phyloP scores from a whole-genome alignment of 768 basidiomycete genomes.

The Hericium erinaceus region DNA sequence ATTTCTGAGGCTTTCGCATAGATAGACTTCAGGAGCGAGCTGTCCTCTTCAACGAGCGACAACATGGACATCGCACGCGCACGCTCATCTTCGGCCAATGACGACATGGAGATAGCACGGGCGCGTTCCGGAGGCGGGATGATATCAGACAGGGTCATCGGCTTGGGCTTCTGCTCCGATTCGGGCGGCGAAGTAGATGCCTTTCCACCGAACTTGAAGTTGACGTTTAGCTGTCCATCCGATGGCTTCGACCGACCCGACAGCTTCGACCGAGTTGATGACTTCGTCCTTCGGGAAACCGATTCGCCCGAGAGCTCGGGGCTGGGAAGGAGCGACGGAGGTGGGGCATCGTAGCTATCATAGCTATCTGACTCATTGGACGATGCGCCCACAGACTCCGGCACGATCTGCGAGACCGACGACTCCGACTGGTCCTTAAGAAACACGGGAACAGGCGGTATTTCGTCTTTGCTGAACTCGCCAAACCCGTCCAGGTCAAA shows the following conservation, averaged over 20 bases:
- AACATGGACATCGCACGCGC: conserved; percentile 20
- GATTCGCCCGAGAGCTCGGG: conserved; percentile 6
- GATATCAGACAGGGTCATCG: conserved; percentile 63
- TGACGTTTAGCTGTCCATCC: conserved; percentile 56
- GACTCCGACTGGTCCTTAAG: conserved; percentile 2
- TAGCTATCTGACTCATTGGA: neutral
- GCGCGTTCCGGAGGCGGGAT: conserved; percentile 55
- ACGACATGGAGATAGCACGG: conserved; percentile 38
- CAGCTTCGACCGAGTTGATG: conserved; percentile 22
- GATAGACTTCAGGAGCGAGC: conserved; percentile 21
- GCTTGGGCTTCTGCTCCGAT: conserved; percentile 21
- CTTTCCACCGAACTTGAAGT: conserved; percentile 68
- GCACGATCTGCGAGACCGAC: conserved; percentile 9
- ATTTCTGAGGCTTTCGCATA: conserved; percentile 21
- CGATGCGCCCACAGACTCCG: neutral
- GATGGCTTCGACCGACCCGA: conserved; percentile 33
- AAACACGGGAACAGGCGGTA: conserved; percentile 41
- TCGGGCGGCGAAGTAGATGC: conserved; percentile 11
- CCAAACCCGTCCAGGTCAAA: conserved; percentile 45
- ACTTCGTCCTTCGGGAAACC: conserved; percentile 9
- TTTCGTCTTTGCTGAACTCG: conserved; percentile 28
- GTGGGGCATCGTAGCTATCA: neutral
- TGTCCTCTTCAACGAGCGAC: conserved; percentile 27
- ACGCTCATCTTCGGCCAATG: conserved; percentile 24
- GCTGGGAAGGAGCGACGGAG: conserved; percentile 7